A percentile compares a stretch with the other conserved stretches of the same genome.
These are phyloP conservation scores for Elymus sibiricus DNA, from an alignment of 176 grass and related monocot species.

Conservation along the genomic window DNA sequence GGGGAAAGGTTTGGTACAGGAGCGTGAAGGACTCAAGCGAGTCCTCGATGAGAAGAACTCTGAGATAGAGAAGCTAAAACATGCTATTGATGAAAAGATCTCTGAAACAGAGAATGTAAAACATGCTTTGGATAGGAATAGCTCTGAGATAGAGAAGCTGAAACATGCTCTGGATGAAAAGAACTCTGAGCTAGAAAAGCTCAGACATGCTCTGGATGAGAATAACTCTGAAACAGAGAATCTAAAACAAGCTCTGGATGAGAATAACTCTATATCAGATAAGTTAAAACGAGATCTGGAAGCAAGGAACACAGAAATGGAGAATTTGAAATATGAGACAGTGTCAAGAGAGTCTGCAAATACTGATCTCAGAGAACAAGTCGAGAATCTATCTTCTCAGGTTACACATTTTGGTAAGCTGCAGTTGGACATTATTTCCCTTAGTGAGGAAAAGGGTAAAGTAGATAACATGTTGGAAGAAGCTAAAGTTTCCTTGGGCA, in stretches of 20 bases:
- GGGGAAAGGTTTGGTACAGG: constrained; percentile 93
- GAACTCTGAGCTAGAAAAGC: constrained; percentile 33
- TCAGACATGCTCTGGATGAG: constrained; percentile 38
- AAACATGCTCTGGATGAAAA: constrained; percentile 26
- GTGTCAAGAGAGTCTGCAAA: constrained; percentile 54
- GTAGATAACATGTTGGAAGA: constrained; percentile 56
- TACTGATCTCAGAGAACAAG: constrained; percentile 52
- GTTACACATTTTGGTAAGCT: constrained; percentile 45
- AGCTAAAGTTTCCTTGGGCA: constrained; percentile 37
- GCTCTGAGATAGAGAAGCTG: constrained; percentile 41
- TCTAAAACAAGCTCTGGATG: constrained; percentile 35
- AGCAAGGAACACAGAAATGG: constrained; percentile 23
- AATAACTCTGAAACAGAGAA: constrained; percentile 53
- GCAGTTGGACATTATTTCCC: constrained; percentile 43
- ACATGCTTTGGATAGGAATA: constrained; percentile 21
- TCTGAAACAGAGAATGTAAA: constrained; percentile 35
- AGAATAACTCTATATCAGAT: constrained; percentile 24
- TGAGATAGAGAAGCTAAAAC: constrained; percentile 39
- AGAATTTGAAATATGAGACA: constrained; percentile 52
- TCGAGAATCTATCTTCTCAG: constrained; percentile 52
- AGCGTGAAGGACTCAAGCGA: constrained; percentile 86
- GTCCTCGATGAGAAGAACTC: constrained; percentile 26
- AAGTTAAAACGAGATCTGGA: constrained; percentile 31
- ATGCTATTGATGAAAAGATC: constrained; percentile 19
- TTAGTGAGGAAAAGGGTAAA: constrained; percentile 55